These are phyloP conservation scores for Papiliotrema terrestris DNA, from an alignment of 1,284 basidiomycete genomes.

Conservation along the genomic window DNA sequence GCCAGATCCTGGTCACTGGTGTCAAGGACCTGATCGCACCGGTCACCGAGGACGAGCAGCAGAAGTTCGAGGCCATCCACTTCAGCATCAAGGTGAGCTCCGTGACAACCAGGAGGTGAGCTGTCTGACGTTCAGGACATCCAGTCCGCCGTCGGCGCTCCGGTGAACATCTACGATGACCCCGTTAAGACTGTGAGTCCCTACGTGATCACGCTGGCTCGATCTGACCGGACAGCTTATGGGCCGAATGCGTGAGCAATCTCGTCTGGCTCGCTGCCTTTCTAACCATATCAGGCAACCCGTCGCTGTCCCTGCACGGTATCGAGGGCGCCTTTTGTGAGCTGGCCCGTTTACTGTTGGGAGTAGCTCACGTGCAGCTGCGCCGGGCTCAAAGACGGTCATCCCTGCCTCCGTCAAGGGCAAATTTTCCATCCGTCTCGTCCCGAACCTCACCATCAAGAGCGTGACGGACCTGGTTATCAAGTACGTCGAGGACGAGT, in stretches of 20 bases:
- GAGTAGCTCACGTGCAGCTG: slow-evolving; percentile 43
- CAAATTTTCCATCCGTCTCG: slow-evolving; percentile 87
- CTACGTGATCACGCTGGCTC: background rate
- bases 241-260: slow-evolving; percentile 43
- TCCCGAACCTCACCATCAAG: slow-evolving; percentile 77
- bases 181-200: slow-evolving; percentile 63
- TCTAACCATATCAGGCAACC: slow-evolving; percentile 52
- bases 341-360: slow-evolving; percentile 20
- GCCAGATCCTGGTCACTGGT: slow-evolving; percentile 86
- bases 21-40: slow-evolving; percentile 81
- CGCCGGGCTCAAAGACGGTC: slow-evolving; percentile 86
- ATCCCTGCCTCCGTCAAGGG: slow-evolving; percentile 87
- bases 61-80: slow-evolving; percentile 69
- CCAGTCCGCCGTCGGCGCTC: slow-evolving; percentile 71
- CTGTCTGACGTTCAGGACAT: slow-evolving; percentile 58
- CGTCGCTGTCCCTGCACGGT: slow-evolving; percentile 88
- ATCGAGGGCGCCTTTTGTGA: slow-evolving; percentile 92
- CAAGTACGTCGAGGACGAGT: slow-evolving; percentile 70
- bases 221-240: slow-evolving; percentile 27
- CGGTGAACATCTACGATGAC: slow-evolving; percentile 72
- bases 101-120: background rate
- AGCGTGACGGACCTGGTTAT: slow-evolving; percentile 67
- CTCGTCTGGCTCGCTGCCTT: background rate
- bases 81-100: slow-evolving; percentile 53
- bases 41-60: slow-evolving; percentile 72